These are phyloP conservation scores for Colletotrichum coccodes DNA, from an alignment of 2,329 filamentous ascomycete genomes.

Conservation along the genomic window DNA sequence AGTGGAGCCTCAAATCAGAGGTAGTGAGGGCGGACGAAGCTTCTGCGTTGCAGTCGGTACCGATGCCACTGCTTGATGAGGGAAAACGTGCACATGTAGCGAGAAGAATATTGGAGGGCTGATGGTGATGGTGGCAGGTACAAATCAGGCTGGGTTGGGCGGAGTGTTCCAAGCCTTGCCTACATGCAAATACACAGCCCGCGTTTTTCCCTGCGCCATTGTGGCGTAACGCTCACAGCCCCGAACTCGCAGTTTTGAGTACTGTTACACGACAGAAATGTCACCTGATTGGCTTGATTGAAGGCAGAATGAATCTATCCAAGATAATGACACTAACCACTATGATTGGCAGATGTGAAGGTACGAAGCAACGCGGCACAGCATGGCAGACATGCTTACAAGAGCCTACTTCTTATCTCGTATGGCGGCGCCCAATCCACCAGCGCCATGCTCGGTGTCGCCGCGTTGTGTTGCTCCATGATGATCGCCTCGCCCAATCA, in stretches of 20 bases:
- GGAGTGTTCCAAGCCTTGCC: background rate
- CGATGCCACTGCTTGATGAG: background rate
- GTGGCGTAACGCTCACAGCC: no score
- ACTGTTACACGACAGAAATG: background rate
- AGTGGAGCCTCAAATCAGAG: background rate
- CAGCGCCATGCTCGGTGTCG: background rate
- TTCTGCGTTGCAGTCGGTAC: background rate
- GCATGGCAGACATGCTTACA: background rate
- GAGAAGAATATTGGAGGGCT: no score
- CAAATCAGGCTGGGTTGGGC: background rate
- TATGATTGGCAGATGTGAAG: background rate
- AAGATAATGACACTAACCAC: background rate
- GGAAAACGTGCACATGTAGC: no score
- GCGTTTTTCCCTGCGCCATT: no score
- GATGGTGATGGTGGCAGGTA: background rate
- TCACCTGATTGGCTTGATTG: background rate
- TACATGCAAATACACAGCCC: background rate
- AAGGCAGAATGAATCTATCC: background rate
- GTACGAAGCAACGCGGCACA: background rate
- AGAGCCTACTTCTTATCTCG: background rate
- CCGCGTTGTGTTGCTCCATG: background rate
- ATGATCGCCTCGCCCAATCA: background rate
- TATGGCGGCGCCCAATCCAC: background rate
- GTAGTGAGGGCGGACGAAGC: background rate
- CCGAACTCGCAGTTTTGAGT: no score